These are phyloP conservation scores for Kwoniella botswanensis DNA, from an alignment of 768 basidiomycete genomes.

Conservation along the genomic window DNA sequence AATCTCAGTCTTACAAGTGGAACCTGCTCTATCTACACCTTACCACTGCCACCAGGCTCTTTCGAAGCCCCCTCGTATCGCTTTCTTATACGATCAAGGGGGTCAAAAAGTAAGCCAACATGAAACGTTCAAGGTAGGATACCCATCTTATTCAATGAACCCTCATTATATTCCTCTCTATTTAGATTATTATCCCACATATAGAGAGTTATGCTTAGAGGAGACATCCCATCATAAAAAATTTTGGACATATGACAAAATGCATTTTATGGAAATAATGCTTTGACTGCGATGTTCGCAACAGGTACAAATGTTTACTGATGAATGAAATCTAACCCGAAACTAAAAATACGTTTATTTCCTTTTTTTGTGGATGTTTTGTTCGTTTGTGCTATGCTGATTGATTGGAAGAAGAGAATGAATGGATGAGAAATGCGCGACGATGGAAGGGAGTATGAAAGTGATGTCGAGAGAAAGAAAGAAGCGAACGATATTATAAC, in stretches of 20 bases:
- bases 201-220: conserved; percentile 53
- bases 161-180: conserved; percentile 51
- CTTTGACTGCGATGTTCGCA: conserved; percentile 1
- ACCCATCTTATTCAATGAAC: conserved; percentile 12
- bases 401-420: background rate
- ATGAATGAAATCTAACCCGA: background rate
- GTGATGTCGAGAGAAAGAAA: background rate
- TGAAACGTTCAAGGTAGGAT: conserved; percentile 17
- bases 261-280: conserved; percentile 11
- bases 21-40: background rate
- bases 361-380: background rate
- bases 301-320: conserved; percentile 6
- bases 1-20: background rate
- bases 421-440: background rate
- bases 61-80: conserved; percentile 56
- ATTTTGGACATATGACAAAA: conserved; percentile 21
- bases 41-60: conserved; percentile 37
- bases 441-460: background rate
- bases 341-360: background rate
- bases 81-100: conserved; percentile 42
- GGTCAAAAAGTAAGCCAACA: conserved; percentile 57
- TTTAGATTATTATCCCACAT: conserved; percentile 26
- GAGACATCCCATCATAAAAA: conserved; percentile 31
- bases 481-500: background rate
- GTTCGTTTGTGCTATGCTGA: background rate